Evolutionary conservation across 257 asterid species (phyloP), one percentile per base, ranked within the genome.

Genomic region (Solanum pennellii): DNA sequence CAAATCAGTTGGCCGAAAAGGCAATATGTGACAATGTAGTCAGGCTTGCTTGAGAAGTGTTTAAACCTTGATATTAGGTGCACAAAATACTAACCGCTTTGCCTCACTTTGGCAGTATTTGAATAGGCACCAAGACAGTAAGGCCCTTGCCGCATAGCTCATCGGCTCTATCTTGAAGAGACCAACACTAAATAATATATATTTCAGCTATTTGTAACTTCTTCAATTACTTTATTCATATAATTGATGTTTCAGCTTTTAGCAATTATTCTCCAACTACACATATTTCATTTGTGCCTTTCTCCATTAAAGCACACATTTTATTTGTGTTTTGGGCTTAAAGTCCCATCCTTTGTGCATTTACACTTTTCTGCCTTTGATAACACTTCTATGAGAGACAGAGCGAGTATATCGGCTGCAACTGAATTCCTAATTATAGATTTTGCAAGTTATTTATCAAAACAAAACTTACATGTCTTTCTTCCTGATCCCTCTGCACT

Each of bases 401-500:
- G 69, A 2, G 41, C 11, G 3, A 80, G 29, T 20, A 80, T 47
- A 80, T 80, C 16, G 21, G 10, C 25, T 15, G 84, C 84, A 80
- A 73, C 49, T 6, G 23, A 80, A 44, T 77, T 77, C 60, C 84
- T 47, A 27, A 16, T 47, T 45, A 47, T 29, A 83, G 88, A 47
- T 39, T 75, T 86, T 72, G 88, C 83, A 47, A 45, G 49, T 49
- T 72, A 25, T 52, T 62, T 62, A 74, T 66, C 65, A 66, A 72
- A 86, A 86, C 44, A 59, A 86, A 80, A 91, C 99, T 95, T 91
- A 97, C 99, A 89, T 95, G 93, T 97, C 99, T 93, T 93, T 97
- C 99, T 90, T 97, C 99, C 90, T 96, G 99, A 1, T 97, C 99
- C 94, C 92, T 93, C 91, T 92, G 98, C 89, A 91, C 98, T 90